phyloP scores from a whole-genome alignment of 495 filamentous ascomycete genomes.

The Terfezia claveryi region DNA sequence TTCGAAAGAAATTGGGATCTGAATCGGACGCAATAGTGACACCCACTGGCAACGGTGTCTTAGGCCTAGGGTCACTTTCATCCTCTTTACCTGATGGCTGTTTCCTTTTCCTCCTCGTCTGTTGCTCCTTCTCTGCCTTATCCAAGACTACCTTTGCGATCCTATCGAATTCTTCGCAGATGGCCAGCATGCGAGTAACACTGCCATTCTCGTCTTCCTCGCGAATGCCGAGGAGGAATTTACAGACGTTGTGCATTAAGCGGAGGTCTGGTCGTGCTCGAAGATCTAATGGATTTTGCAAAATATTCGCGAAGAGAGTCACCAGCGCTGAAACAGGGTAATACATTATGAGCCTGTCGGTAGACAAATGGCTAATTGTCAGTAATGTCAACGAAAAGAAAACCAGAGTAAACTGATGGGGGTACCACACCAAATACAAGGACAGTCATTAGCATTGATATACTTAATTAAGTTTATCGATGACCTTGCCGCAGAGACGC shows the following conservation, averaged over 20 bases:
- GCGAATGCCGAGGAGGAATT: constrained; percentile 57
- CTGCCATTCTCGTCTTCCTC: constrained; percentile 56
- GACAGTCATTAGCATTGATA: constrained; percentile 82
- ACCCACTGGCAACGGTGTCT: not conserved
- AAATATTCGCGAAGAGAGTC: constrained; percentile 87
- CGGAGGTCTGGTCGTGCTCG: constrained; percentile 72
- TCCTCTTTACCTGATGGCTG: constrained; percentile 4
- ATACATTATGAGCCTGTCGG: constrained; percentile 70
- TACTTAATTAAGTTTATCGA: constrained; percentile 89
- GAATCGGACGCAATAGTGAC: not conserved
- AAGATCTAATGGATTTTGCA: constrained; percentile 83
- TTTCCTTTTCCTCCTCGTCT: constrained; percentile 64
- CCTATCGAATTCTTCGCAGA: constrained; percentile 85
- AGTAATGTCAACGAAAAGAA: not conserved
- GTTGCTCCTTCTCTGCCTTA: constrained; percentile 59
- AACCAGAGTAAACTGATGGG: not conserved
- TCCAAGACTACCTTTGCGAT: constrained; percentile 86
- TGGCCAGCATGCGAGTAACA: constrained; percentile 75
- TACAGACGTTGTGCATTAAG: constrained; percentile 80
- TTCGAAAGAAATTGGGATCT: not conserved
- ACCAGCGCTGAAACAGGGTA: constrained; percentile 91
- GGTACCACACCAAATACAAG: constrained; percentile 70
- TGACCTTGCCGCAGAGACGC: constrained; percentile 74
- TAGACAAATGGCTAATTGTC: not conserved
- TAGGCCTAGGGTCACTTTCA: not conserved